Base-by-base conservation (phyloP, 768 basidiomycete genomes). In the Clathrus columnatus region DNA sequence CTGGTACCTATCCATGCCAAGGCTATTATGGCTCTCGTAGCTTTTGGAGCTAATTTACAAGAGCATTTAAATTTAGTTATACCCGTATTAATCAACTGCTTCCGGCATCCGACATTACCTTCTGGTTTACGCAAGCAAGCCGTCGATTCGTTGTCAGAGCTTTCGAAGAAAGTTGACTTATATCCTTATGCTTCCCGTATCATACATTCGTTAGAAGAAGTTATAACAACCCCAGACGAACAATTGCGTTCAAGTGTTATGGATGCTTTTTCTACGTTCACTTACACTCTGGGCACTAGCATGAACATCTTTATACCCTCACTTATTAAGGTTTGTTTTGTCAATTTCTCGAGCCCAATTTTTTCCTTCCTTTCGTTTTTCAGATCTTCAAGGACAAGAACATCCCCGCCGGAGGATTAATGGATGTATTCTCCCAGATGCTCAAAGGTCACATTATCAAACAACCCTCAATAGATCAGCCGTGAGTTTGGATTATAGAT, bases 391-490 rank as follows among this genome's bases (percentile, higher is more conserved):
- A 27, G n/a, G 11, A 51, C 46, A 53, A 48, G 45, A 41, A 28
- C 30, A 42, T n/a, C 20, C 18, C 11, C 23, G 47, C 60, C 93
- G 93, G 81, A 83, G 56, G 72, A 94, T 27, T 70, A 88, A 17
- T 78, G 84, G 36, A 83, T 87, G 59, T 81, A 82, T 32, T 84
- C 97, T 54, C 69, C 76, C 4, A 90, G 96, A 68, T 72, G 81
- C 0, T 82, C 83, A 56, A 97, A 97, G 62, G 95, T 97, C 60
- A 82, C 77, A 57, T 77, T 95, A 41, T 87, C 96, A 43, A 77
- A 81, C 20, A 94, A 92, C 68, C 76, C 97, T 27, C 73, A 96
- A 45, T 93, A 85, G 62, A 89, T 94, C 46, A 95, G 97, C 71
- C 81, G 85, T 24, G 72, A 97, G 21, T 89, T 91, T 16, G 14